Evolutionary conservation across 176 grass and related monocot species (phyloP).

Genomic region (Juncus effusus): DNA sequence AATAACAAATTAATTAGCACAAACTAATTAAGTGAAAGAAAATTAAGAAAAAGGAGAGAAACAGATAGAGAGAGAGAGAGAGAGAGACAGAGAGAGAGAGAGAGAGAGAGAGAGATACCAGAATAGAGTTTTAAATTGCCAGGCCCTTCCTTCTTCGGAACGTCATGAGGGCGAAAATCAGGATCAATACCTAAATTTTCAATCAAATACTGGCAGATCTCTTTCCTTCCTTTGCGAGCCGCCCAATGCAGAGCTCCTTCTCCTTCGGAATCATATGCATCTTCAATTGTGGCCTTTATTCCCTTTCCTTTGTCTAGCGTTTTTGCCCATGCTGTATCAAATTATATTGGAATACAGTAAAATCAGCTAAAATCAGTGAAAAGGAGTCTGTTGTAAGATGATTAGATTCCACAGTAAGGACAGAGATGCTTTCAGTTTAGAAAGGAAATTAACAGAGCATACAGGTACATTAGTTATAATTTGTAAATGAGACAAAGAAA

Average conservation of each 20-base stretch:
- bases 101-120: background rate
- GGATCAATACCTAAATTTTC: background rate
- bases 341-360: background rate
- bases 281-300: background rate
- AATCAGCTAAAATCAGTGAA: background rate
- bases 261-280: background rate
- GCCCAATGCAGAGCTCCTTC: background rate
- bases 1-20: slow-evolving; percentile 2
- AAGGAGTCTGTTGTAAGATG: too few relatives aligned
- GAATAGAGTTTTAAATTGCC: background rate
- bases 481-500: too few relatives aligned
- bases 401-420: too few relatives aligned
- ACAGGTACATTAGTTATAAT: background rate
- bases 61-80: background rate
- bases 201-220: slow-evolving; percentile 10
- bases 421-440: too few relatives aligned
- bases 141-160: slow-evolving; percentile 9
- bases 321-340: background rate
- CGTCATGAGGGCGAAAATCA: background rate
- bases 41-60: background rate
- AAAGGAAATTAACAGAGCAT: too few relatives aligned
- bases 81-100: background rate
- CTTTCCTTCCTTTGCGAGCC: background rate
- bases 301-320: background rate
- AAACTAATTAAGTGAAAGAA: slow-evolving; percentile 22